Evolutionary conservation across 169 alveolate genomes (phyloP).

Genomic region (Plasmodium yoelii): DNA sequence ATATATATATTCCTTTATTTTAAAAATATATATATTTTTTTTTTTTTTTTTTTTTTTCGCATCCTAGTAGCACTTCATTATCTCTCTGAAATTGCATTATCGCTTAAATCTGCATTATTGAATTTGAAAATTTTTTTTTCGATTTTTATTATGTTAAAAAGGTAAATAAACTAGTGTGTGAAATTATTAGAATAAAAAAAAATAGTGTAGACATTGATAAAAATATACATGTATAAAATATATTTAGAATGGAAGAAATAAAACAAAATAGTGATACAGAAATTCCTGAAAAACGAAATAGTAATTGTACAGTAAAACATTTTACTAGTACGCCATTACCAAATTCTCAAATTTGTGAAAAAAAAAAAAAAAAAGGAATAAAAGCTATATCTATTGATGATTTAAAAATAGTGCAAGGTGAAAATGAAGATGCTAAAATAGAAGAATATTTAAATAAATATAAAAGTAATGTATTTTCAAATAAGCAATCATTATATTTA

Average conservation of each 20-base stretch:
- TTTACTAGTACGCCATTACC: not conserved
- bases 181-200: too few relatives aligned
- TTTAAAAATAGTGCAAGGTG: slow-evolving; percentile 25
- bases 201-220: too few relatives aligned
- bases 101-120: too few relatives aligned
- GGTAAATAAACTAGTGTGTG: too few relatives aligned
- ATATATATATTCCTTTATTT: too few relatives aligned
- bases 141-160: too few relatives aligned
- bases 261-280: slow-evolving; percentile 2
- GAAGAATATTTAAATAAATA: slow-evolving; percentile 29
- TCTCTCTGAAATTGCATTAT: too few relatives aligned
- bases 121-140: too few relatives aligned
- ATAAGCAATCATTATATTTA: slow-evolving; percentile 27
- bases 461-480: slow-evolving; percentile 44
- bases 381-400: slow-evolving; percentile 17
- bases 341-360: slow-evolving; percentile 49
- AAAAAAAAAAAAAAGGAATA: slow-evolving; percentile 22
- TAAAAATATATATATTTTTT: too few relatives aligned
- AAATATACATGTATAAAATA: too few relatives aligned
- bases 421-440: not conserved
- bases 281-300: not conserved
- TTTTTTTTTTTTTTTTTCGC: too few relatives aligned
- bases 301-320: not conserved
- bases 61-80: too few relatives aligned
- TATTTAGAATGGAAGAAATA: slow-evolving; percentile 3